Evolutionary conservation across 78 protist genomes (phyloP), one percentile per base, ranked within the genome.

Genomic region (Dictyostelium purpureum): DNA sequence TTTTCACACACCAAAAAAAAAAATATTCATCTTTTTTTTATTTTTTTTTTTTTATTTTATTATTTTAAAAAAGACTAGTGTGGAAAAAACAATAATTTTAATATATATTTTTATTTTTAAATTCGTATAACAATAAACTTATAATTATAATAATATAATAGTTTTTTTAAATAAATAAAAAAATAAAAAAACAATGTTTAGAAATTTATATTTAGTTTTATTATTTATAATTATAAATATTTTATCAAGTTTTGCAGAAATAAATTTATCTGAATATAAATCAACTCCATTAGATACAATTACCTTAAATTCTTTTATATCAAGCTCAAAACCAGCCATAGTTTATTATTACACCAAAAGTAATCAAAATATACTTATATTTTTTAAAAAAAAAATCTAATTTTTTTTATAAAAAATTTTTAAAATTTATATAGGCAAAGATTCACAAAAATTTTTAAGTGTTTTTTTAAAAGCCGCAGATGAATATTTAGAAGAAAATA

Each of bases 381-480:
- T 63, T 6, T 52, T 52, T 11, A 11, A 52, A 7, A 1, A 9
- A 31, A 24, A 26, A 4, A 31, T 35, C 31, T 26, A 49, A 9
- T 45, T 18, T 0, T 6, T 40, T 40, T 16, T 45, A 52, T 49
- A 49, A 31, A 61, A 66, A 6, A 51, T 31, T 12, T 6, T 31
- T 19, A 45, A 65, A 73, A 66, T 11, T 37, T 61, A 81, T n/a
- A 73, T 51, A 75, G 61, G 35, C 35, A 51, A 73, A 35, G 92
- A 73, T n/a, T 70, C 92, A n/a, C 54, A 85, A 28, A 85, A 85
- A 57, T 63, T 85, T 33, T 14, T 85, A 24, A 63, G 38, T 21
- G 11, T 42, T 18, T 85, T 85, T 45, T 59, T 59, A 52, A 73
- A 70, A 33, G 57, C 42, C 19, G 42, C 92, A 85, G 37, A 24